Evolutionary conservation across 1,139 yeast genomes (phyloP).

Genomic region (Pichia sp.): DNA sequence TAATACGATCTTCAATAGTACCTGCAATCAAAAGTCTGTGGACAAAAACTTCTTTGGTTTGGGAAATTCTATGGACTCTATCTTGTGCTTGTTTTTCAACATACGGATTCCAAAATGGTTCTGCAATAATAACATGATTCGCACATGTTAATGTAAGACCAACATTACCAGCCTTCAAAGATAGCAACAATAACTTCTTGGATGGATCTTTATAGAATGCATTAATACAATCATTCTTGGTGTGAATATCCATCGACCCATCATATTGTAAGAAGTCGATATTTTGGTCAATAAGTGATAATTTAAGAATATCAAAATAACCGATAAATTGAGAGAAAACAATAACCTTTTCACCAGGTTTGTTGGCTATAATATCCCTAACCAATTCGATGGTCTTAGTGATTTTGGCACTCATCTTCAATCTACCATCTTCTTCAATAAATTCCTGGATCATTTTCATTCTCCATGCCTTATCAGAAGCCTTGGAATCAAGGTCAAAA

Average conservation of each 20-base stretch:
- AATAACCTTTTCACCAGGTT: slow-evolving; percentile 62
- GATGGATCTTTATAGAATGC: slow-evolving; percentile 58
- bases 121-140: slow-evolving; percentile 83
- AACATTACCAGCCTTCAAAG: slow-evolving; percentile 89
- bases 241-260: slow-evolving; percentile 72
- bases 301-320: slow-evolving; percentile 66
- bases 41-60: slow-evolving; percentile 68
- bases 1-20: slow-evolving; percentile 85
- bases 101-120: slow-evolving; percentile 96
- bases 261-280: slow-evolving; percentile 66
- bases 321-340: slow-evolving; percentile 86
- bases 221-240: slow-evolving; percentile 60
- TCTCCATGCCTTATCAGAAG: slow-evolving; percentile 25
- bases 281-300: slow-evolving; percentile 48
- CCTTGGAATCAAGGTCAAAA: slow-evolving; percentile 23
- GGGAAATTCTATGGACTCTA: slow-evolving; percentile 93
- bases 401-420: slow-evolving; percentile 51
- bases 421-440: slow-evolving; percentile 35
- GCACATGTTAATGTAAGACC: slow-evolving; percentile 94
- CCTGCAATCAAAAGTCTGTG: slow-evolving; percentile 63
- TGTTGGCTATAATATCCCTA: slow-evolving; percentile 38
- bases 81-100: slow-evolving; percentile 97
- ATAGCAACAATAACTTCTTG: slow-evolving; percentile 59
- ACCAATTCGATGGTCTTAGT: slow-evolving; percentile 48
- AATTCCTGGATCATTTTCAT: slow-evolving; percentile 33